Evolutionary conservation across 164 flowering plant species (phyloP).

Genomic region (Vitis riparia): DNA sequence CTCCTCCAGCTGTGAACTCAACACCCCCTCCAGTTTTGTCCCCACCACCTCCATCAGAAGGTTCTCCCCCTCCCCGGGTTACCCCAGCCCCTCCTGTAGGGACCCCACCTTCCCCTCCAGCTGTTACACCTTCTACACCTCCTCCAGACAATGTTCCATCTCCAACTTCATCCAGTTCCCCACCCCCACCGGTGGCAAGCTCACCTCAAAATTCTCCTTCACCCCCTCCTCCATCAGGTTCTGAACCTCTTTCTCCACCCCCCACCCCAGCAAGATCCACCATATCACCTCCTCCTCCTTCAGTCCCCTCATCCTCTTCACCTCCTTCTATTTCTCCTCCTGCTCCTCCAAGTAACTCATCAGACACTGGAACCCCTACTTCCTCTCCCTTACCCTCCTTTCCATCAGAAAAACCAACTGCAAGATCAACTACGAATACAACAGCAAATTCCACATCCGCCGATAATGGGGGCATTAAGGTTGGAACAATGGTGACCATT

Average conservation of each 20-base stretch:
- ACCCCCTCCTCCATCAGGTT: constrained; percentile 23
- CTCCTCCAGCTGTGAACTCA: constrained; percentile 7
- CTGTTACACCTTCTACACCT: constrained; percentile 23
- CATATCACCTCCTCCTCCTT: constrained; percentile 25
- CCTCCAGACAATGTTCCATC: constrained; percentile 21
- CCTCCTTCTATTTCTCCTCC: constrained; percentile 31
- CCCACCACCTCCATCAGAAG: constrained; percentile 16
- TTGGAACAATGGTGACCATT: constrained; percentile 37
- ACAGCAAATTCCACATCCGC: constrained; percentile 14
- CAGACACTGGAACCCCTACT: constrained; percentile 12
- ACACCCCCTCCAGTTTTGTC: constrained; percentile 22
- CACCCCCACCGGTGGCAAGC: constrained; percentile 24
- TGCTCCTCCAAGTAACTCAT: constrained; percentile 24
- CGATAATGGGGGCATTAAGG: constrained; percentile 15
- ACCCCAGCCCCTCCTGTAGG: constrained; percentile 22
- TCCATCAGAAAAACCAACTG: constrained; percentile 37
- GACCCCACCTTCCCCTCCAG: constrained; percentile 26
- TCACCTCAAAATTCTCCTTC: constrained; percentile 29
- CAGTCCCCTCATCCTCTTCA: constrained; percentile 10
- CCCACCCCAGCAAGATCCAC: constrained; percentile 19
- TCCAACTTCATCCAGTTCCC: constrained; percentile 26
- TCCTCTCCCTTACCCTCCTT: constrained; percentile 20
- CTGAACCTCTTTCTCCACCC: constrained; percentile 26
- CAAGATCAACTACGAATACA: constrained; percentile 26
- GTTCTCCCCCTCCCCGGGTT: constrained; percentile 21